Percentiles rank a stretch among this genome's conserved stretches.
phyloP scores from a whole-genome alignment of 2,329 filamentous ascomycete species.

The Cercospora zeina region DNA sequence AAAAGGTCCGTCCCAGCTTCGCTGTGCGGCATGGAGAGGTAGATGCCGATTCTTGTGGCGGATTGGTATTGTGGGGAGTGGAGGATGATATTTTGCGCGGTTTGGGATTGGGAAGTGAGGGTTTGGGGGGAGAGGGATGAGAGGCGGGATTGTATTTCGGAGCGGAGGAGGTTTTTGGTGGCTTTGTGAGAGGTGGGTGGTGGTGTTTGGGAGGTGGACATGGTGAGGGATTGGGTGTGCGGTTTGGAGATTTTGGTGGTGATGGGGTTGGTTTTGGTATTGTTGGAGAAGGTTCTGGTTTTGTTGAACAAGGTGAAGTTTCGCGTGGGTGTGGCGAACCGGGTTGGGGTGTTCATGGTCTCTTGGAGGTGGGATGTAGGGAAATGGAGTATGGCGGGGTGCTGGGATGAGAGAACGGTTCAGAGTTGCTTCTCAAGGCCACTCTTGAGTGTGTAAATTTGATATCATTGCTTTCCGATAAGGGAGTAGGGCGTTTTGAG shows the following conservation, averaged over 20 bases:
- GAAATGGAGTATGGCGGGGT: too few species aligned
- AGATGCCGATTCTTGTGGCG: slow-evolving; percentile 77
- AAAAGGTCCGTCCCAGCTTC: slow-evolving; percentile 84
- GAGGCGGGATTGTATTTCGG: slow-evolving; percentile 67
- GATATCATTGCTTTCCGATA: too few species aligned
- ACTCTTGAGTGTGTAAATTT: too few species aligned
- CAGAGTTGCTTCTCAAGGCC: too few species aligned
- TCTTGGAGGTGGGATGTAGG: too few species aligned
- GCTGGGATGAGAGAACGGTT: too few species aligned
- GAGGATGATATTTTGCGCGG: slow-evolving; percentile 65
- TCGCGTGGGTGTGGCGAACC: too few species aligned
- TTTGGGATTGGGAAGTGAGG: slow-evolving; percentile 68
- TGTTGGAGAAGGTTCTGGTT: background rate
- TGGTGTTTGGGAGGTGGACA: background rate
- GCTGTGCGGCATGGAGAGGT: slow-evolving; percentile 85
- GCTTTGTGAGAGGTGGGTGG: slow-evolving; percentile 18
- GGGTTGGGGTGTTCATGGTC: too few species aligned
- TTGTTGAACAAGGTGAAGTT: too few species aligned
- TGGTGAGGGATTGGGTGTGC: background rate
- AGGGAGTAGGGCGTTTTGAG: background rate
- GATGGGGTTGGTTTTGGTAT: too few species aligned
- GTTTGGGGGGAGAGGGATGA: slow-evolving; percentile 62
- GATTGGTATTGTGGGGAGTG: slow-evolving; percentile 71
- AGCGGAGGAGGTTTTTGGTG: slow-evolving; percentile 75
- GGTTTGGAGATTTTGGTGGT: background rate